Percentiles rank a stretch among this genome's conserved stretches.
Evolutionary conservation across 148 eudicot species (phyloP).

Genomic region (Nepenthes gracilis): DNA sequence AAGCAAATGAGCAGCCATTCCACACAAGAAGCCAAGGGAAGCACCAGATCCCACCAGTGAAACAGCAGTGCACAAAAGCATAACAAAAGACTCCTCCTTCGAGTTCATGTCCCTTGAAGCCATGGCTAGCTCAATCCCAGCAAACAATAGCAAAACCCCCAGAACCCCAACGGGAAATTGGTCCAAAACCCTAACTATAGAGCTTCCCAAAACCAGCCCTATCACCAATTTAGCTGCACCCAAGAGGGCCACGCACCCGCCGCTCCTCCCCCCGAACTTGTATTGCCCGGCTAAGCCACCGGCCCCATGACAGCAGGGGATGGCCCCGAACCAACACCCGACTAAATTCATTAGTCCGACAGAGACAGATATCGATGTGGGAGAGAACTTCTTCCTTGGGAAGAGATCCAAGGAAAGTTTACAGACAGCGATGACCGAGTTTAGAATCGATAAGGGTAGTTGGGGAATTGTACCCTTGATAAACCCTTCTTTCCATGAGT

Average conservation of each 20-base stretch:
- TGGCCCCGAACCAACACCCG: slow-evolving; percentile 93
- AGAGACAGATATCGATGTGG: slow-evolving; percentile 52
- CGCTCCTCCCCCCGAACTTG: slow-evolving; percentile 88
- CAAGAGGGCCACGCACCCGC: slow-evolving; percentile 68
- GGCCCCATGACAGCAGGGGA: slow-evolving; percentile 91
- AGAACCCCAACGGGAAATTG: slow-evolving; percentile 73
- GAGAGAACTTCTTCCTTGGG: slow-evolving; percentile 48
- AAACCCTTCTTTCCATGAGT: slow-evolving; percentile 81
- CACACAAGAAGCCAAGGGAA: slow-evolving; percentile 57
- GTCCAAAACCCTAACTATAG: slow-evolving; percentile 49
- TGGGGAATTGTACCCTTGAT: slow-evolving; percentile 81
- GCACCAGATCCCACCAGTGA: slow-evolving; percentile 71
- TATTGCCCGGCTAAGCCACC: slow-evolving; percentile 98
- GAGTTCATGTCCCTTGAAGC: slow-evolving; percentile 67
- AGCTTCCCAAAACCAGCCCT: slow-evolving; percentile 63
- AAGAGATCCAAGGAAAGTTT: slow-evolving; percentile 67
- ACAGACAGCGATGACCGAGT: slow-evolving; percentile 83
- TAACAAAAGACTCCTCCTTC: slow-evolving; percentile 58
- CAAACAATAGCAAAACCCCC: slow-evolving; percentile 70
- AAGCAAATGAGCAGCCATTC: slow-evolving; percentile 50
- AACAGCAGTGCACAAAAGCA: slow-evolving; percentile 61
- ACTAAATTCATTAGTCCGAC: slow-evolving; percentile 81
- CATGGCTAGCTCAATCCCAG: slow-evolving; percentile 83
- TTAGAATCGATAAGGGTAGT: slow-evolving; percentile 62
- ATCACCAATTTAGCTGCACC: slow-evolving; percentile 51